Evolutionary conservation across 2,329 filamentous ascomycete genomes (phyloP).

Genomic region (Diplodia corticola): DNA sequence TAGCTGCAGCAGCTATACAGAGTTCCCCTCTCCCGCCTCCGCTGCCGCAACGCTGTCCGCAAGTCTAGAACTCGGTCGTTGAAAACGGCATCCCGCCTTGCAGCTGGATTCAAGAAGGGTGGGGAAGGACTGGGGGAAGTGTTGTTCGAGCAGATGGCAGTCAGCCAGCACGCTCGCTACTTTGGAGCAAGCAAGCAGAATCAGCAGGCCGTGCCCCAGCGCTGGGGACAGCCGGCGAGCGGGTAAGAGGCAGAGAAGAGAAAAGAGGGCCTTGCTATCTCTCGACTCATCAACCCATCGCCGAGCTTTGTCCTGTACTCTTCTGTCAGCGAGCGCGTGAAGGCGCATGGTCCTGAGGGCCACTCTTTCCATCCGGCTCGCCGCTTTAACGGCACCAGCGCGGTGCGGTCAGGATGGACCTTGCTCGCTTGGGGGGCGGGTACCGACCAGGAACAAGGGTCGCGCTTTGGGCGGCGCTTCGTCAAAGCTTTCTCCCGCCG

Average conservation of each 20-base stretch:
- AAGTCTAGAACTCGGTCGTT: slow-evolving; percentile 5
- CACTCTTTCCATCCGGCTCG: not conserved
- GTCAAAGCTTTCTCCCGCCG: slow-evolving; percentile 12
- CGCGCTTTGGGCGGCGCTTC: not conserved
- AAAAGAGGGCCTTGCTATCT: not conserved
- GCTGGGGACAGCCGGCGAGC: not conserved
- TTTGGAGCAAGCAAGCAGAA: not conserved
- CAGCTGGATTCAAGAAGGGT: not conserved
- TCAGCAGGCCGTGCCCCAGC: too few species aligned
- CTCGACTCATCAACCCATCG: not conserved
- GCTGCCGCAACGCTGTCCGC: not conserved
- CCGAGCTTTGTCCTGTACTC: not conserved
- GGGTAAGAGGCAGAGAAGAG: not conserved
- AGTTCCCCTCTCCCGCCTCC: not conserved
- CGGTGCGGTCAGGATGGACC: slow-evolving; percentile 8
- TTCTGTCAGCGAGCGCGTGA: not conserved
- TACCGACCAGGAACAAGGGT: not conserved
- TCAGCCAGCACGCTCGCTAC: not conserved
- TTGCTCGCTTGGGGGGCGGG: not conserved
- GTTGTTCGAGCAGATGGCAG: not conserved
- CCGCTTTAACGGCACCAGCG: slow-evolving; percentile 8
- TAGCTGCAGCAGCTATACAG: not conserved
- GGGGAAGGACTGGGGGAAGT: not conserved
- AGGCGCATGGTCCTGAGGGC: not conserved
- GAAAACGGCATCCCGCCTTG: slow-evolving; percentile 9